phyloP scores from a whole-genome alignment of 306 rosid species.

The Sechiopsis laciniata region DNA sequence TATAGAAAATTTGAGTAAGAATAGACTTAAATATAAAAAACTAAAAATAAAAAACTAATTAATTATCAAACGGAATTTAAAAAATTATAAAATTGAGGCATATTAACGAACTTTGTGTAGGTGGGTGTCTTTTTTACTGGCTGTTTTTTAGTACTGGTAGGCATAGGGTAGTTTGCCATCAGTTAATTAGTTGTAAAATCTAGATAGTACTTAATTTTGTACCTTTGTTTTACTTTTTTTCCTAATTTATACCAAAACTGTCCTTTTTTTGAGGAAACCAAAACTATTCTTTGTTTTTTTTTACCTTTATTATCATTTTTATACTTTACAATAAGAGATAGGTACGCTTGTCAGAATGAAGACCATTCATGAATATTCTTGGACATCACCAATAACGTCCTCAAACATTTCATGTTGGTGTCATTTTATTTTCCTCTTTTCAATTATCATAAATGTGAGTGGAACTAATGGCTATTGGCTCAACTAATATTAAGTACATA shows the following conservation, averaged over 20 bases:
- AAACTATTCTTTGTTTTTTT: too few relatives aligned
- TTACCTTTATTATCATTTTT: too few relatives aligned
- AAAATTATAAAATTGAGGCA: too few relatives aligned
- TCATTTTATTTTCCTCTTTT: too few relatives aligned
- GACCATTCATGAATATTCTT: background rate
- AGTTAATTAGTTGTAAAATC: background rate
- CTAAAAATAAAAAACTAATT: too few relatives aligned
- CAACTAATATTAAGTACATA: too few relatives aligned
- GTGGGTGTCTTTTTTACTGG: too few relatives aligned
- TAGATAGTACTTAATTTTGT: background rate
- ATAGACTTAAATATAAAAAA: too few relatives aligned
- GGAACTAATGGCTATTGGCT: too few relatives aligned
- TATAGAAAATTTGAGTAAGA: too few relatives aligned
- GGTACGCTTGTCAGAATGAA: background rate
- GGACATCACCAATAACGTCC: background rate
- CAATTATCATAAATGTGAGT: too few relatives aligned
- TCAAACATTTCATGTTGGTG: background rate
- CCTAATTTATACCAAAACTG: background rate
- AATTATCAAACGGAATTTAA: too few relatives aligned
- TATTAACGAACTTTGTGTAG: background rate
- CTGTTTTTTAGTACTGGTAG: background rate
- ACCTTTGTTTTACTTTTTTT: background rate
- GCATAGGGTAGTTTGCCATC: background rate
- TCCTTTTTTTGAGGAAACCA: background rate
- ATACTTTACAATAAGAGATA: background rate